phyloP scores from a whole-genome alignment of 345 rosid genomes.

The Populus alba region DNA sequence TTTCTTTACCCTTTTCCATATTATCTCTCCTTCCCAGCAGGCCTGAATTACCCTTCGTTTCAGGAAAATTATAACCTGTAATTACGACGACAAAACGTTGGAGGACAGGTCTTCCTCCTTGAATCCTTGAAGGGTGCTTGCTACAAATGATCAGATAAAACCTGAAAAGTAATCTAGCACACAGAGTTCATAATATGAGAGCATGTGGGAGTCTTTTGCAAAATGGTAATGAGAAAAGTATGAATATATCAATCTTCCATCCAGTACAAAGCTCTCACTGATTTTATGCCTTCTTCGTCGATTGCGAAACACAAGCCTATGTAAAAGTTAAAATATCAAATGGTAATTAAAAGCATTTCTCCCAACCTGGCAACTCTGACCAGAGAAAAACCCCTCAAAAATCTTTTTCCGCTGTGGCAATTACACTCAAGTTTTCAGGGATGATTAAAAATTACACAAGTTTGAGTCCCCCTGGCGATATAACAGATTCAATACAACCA shows the following conservation, averaged over 20 bases:
- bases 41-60: background rate
- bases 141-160: background rate
- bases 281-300: background rate
- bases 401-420: background rate
- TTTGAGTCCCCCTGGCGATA: slow-evolving; percentile 4
- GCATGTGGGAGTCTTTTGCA: too few species aligned
- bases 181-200: too few species aligned
- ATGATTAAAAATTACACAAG: slow-evolving; percentile 9
- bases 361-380: background rate
- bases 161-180: background rate
- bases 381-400: background rate
- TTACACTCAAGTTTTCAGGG: slow-evolving; percentile 3
- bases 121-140: too few species aligned
- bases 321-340: background rate
- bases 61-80: background rate
- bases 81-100: background rate
- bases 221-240: too few species aligned
- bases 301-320: background rate
- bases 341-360: background rate
- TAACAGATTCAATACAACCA: background rate
- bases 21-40: background rate
- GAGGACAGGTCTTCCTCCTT: too few species aligned
- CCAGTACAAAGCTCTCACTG: background rate
- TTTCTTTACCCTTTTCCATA: background rate
- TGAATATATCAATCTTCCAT: too few species aligned